phyloP scores from a whole-genome alignment of 805 yeast species.

The Pichia cabralensis region DNA sequence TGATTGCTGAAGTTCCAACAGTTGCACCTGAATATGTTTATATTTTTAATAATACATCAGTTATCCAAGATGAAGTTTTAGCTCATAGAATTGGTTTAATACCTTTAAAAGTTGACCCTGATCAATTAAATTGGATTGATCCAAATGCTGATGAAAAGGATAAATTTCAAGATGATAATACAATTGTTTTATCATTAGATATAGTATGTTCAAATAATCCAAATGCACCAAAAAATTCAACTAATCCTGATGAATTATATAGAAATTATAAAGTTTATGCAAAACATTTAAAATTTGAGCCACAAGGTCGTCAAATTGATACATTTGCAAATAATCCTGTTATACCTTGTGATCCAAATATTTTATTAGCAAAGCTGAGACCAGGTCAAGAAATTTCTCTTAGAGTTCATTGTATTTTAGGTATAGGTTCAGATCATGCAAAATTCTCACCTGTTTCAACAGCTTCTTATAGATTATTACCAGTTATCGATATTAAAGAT shows the following conservation, averaged over 20 bases:
- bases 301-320: constrained; percentile 80
- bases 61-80: constrained; percentile 92
- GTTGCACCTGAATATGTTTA: constrained; percentile 92
- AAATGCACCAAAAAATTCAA: constrained; percentile 65
- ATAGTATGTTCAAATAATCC: constrained; percentile 81
- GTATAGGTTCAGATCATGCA: constrained; percentile 88
- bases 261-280: constrained; percentile 85
- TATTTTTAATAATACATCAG: constrained; percentile 89
- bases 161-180: constrained; percentile 77
- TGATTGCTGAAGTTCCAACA: constrained; percentile 94
- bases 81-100: constrained; percentile 92
- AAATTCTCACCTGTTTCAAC: constrained; percentile 96
- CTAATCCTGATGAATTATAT: constrained; percentile 77
- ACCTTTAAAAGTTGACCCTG: constrained; percentile 89
- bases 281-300: constrained; percentile 77
- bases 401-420: constrained; percentile 83
- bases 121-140: constrained; percentile 76
- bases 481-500: constrained; percentile 65
- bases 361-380: constrained; percentile 81
- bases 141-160: constrained; percentile 50
- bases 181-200: constrained; percentile 73
- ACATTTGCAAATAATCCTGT: constrained; percentile 58
- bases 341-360: constrained; percentile 78
- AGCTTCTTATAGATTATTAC: constrained; percentile 89
- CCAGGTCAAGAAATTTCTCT: constrained; percentile 95